Conservation (phyloP, 2,329 filamentous ascomycete genomes). For the Talaromyces islandicus region DNA sequence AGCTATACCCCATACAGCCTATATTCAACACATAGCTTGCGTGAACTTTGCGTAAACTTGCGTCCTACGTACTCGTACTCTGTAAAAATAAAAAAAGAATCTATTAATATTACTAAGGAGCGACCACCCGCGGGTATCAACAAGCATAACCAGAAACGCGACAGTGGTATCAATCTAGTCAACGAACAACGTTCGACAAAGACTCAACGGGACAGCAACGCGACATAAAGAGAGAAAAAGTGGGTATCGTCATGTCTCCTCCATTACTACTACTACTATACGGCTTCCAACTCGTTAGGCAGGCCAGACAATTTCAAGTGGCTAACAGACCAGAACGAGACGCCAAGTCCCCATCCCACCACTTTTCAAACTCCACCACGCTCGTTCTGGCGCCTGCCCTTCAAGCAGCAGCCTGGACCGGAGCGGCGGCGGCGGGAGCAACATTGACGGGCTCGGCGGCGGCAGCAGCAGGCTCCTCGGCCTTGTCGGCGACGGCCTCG, state of each 20-base stretch:
- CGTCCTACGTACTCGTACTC: too few species aligned
- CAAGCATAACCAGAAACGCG: not conserved
- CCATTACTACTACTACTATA: slow-evolving; percentile 12
- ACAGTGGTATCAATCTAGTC: slow-evolving; percentile 33
- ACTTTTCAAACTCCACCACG: slow-evolving; percentile 35
- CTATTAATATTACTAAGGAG: not conserved
- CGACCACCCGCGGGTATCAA: not conserved
- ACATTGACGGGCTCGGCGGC: slow-evolving; percentile 26
- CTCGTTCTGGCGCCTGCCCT: slow-evolving; percentile 25
- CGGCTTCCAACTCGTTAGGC: slow-evolving; percentile 15
- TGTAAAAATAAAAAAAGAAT: not conserved
- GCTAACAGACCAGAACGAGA: slow-evolving; percentile 18
- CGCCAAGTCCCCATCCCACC: slow-evolving; percentile 31
- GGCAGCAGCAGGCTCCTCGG: slow-evolving; percentile 15
- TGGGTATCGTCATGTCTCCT: slow-evolving; percentile 19
- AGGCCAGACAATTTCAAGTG: slow-evolving; percentile 13
- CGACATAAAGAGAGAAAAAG: slow-evolving; percentile 17
- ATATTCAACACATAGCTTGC: too few species aligned
- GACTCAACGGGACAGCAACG: slow-evolving; percentile 1
- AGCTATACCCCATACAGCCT: too few species aligned
- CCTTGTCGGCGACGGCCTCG: slow-evolving; percentile 20
- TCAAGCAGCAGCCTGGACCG: slow-evolving; percentile 40
- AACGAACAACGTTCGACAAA: slow-evolving; percentile 12
- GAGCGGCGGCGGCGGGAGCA: slow-evolving; percentile 24
- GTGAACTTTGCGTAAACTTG: not conserved